Evolutionary conservation across 106 monocot genomes (phyloP), one percentile per base, ranked within the genome.

Genomic region (Acorus calamus): DNA sequence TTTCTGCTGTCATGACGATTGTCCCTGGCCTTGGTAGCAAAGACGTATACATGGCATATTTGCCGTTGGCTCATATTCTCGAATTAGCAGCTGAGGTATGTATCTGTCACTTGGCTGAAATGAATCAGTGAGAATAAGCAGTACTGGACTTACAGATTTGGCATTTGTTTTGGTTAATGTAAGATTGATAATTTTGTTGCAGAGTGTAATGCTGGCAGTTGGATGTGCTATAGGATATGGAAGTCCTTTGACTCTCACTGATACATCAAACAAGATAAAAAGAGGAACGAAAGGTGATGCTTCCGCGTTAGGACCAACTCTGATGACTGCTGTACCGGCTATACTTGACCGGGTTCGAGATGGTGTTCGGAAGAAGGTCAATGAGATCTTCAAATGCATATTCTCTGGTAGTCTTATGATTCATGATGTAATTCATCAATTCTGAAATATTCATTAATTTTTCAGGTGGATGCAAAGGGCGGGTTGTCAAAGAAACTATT

Each of bases 211-310:
- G 83, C 54, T 85, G 65, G 98, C 81, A 77, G 85, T 73, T 66
- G 98, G 98, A 59, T 68, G 55, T 58, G 47, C 88, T 52, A 99
- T 99, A 64, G 98, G 98, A 65, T 99, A 99, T 74, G 98, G 98
- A 11, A 79, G 92, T 10, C 85, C 98, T 61, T 69, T 99, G 66
- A 99, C 98, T 66, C 98, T 99, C 54, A 92, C 92, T 62, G 98
- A 99, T 68, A 99, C 98, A 79, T 92, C 98, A 59, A 99, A 86
- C 76, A 99, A 99, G 72, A 88, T 99, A 50, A 99, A 99, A 57
- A 88, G 73, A 62, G 98, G 98, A 47, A 92, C 98, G 60, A 77
- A 92, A 52, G 98, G 98, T 64, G 98, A 99, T 83, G 87, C 92
- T 70, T 81, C 98, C 55, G 86, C 61, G 0, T 81, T 99, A 54